Evolutionary conservation across 148 eudicot species (phyloP), one percentile per base, ranked within the genome.

Genomic region (Hydrangea macrophylla): DNA sequence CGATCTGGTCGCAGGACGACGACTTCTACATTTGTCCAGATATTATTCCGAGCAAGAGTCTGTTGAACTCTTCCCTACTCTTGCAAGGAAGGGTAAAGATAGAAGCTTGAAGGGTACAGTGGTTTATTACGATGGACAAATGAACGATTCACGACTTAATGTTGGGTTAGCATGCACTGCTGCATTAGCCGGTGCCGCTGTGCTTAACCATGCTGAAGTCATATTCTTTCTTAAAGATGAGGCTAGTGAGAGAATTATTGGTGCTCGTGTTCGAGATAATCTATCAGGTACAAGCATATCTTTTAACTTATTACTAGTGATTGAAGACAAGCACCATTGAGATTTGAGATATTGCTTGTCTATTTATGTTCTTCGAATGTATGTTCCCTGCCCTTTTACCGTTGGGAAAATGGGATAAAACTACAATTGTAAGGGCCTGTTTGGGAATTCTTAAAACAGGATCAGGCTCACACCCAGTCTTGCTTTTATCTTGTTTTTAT

Each of bases 111-210:
- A 90, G 80, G 98, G 96, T 54, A 93, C 98, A 22, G 96, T 90
- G 72, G 96, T 93, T 32, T 93, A 93, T 81, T 90, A 83, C 74
- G 98, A 93, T 79, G 98, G 98, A 55, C 98, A 93, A 68, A 92
- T 92, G 98, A 88, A 93, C 76, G 98, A 93, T 61, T 88, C 98
- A 23, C 83, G 98, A 44, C 80, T 93, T 17, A 93, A 92, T 80
- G 88, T 93, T 66, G 88, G 83, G 66, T 68, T 93, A 71, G 98
- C 98, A 26, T 92, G 96, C 78, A 88, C 89, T 48, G 98, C 98
- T 80, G 90, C 96, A 77, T 83, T 90, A 71, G 95, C 92, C 71
- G 96, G 98, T 66, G 96, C 98, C 23, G 75, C 95, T 42, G 84
- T 90, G 76, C 90, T 93, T 61, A 90, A 93, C 70, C 84, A 93